phyloP scores from a whole-genome alignment of 2,329 filamentous ascomycete genomes.

The Claviceps sp. region DNA sequence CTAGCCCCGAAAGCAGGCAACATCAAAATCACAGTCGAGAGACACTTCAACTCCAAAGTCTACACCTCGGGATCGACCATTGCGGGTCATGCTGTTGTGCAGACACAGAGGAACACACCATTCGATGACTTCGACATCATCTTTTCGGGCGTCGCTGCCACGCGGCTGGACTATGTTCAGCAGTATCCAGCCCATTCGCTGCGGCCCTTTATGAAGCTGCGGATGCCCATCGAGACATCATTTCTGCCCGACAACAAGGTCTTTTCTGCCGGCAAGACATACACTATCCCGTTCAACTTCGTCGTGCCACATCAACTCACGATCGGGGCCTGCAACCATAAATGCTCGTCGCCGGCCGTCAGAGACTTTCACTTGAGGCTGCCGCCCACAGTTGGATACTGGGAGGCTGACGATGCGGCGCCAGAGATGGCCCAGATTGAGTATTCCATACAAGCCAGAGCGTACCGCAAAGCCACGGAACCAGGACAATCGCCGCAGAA shows the following conservation, averaged over 20 bases:
- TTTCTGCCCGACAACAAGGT: conserved; percentile 33
- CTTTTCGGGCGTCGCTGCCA: conserved; percentile 36
- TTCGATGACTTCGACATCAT: conserved; percentile 41
- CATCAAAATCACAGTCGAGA: conserved; percentile 36
- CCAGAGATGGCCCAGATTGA: conserved; percentile 41
- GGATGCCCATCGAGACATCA: conserved; percentile 36
- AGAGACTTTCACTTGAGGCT: conserved; percentile 38
- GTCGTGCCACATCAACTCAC: conserved; percentile 45
- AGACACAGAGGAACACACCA: conserved; percentile 27
- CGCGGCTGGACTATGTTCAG: conserved; percentile 37
- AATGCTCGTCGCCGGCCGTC: conserved; percentile 28
- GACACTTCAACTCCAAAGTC: conserved; percentile 40
- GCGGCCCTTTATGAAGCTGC: conserved; percentile 42
- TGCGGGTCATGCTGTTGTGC: conserved; percentile 34
- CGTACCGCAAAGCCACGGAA: conserved; percentile 14
- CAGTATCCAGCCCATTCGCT: conserved; percentile 32
- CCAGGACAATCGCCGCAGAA: conserved; percentile 10
- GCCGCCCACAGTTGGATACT: conserved; percentile 38
- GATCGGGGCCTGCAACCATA: conserved; percentile 41
- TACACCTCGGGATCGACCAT: conserved; percentile 42
- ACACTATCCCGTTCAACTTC: conserved; percentile 44
- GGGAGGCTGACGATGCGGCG: conserved; percentile 40
- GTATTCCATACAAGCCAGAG: conserved; percentile 37
- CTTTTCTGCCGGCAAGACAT: conserved; percentile 33
- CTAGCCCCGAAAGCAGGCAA: conserved; percentile 4